Evolutionary conservation across 2,329 filamentous ascomycete genomes (phyloP), one percentile per base, ranked within the genome.

Genomic region (Apiospora koreana): DNA sequence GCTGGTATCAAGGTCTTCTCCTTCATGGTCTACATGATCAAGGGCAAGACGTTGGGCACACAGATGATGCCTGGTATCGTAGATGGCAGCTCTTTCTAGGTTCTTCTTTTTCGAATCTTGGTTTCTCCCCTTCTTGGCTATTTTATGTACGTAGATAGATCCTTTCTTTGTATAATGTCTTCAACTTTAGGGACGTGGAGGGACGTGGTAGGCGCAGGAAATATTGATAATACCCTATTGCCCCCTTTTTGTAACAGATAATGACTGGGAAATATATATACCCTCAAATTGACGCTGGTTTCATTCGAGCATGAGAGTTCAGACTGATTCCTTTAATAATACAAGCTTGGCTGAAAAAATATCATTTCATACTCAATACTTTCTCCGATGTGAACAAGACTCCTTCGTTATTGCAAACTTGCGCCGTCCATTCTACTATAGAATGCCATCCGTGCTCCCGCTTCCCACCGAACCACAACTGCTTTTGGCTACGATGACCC

Each of bases 1-100:
- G 84, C 83, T 28, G 76, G 78, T 43, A 74, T 88, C 69, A 84
- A 83, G 69, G 77, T 87, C 73, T 85, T 86, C n/a, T 88, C 86
- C 1, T 71, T 87, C 45, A 80, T 84, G 72, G 84, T 87, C 2
- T 87, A 86, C 82, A 73, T 81, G 42, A 80, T 84, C 75, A 89
- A 89, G 81, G 84, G 85, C 43, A 83, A 84, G 68, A 87, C 83
- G 0, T 78, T 89, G 66, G 86, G 82, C 2, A 74, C 82, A 42
- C 80, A 87, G 69, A 80, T 80, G 71, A 75, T 86, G 43, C 74
- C 80, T 3, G 82, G 82, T 71, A 88, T 87, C 71, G 80, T 83
- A 7, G 80, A 85, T 69, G 87, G 87, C 12, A 84, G 80, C 54
- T 79, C 84, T 67, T 88, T 84, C 73, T 87, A 79, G 67, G 25